Percentiles rank a stretch among this genome's conserved stretches.
Evolutionary conservation across 208 protist species (phyloP).

Genomic region (Borovskyia barvae): DNA sequence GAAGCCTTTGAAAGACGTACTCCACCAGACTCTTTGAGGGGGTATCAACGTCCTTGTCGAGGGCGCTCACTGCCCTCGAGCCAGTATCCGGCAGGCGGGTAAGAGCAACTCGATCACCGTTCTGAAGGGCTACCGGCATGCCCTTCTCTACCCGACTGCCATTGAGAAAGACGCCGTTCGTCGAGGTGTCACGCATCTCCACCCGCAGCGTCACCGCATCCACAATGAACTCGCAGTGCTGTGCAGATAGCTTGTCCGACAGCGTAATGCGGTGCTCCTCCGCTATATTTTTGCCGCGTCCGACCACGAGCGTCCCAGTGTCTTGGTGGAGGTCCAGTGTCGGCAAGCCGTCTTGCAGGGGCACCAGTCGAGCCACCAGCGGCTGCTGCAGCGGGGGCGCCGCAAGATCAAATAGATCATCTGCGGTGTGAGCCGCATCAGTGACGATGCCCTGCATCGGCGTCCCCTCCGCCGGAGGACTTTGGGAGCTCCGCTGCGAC

Average conservation of each 20-base stretch:
- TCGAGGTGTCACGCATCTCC: constrained; percentile 57
- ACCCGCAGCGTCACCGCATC: constrained; percentile 56
- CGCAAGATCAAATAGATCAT: constrained; percentile 77
- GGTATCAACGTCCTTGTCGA: not conserved
- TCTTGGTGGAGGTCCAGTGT: constrained; percentile 44
- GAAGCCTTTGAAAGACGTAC: constrained; percentile 67
- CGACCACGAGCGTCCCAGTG: constrained; percentile 41
- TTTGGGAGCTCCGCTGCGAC: no score
- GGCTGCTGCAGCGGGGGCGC: constrained; percentile 63
- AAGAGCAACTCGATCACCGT: constrained; percentile 53
- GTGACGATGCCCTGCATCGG: constrained; percentile 7
- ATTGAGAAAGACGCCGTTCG: constrained; percentile 85
- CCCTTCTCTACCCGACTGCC: constrained; percentile 44
- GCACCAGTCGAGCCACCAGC: constrained; percentile 73
- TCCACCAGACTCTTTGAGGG: constrained; percentile 19
- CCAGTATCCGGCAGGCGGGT: constrained; percentile 20
- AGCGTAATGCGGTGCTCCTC: constrained; percentile 56
- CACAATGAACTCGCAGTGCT: constrained; percentile 71
- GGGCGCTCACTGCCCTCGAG: not conserved
- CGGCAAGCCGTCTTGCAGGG: constrained; percentile 15
- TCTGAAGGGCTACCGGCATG: constrained; percentile 37
- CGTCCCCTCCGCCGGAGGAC: not conserved
- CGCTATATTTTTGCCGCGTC: constrained; percentile 66
- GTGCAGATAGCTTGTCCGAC: constrained; percentile 48
- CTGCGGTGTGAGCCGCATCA: constrained; percentile 22